Percentiles rank a stretch among this genome's conserved stretches.
Evolutionary conservation across 2,329 filamentous ascomycete genomes (phyloP).

Genomic region (Camillea tinctor): DNA sequence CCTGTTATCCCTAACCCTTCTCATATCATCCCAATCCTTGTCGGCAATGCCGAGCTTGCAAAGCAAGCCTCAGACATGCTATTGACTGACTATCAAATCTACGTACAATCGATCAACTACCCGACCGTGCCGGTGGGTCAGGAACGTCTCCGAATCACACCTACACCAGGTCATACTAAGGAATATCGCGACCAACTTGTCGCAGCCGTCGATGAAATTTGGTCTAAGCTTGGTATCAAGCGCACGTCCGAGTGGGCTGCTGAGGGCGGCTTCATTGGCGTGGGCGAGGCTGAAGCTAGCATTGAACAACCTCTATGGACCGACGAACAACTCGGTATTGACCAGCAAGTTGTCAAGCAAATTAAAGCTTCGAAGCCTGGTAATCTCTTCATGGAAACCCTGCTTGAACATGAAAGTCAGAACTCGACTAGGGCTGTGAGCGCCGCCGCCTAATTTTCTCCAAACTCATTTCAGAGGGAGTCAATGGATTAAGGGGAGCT

Average conservation of each 20-base stretch:
- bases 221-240: slow-evolving; percentile 85
- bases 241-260: slow-evolving; percentile 89
- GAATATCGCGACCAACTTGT: slow-evolving; percentile 85
- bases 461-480: slow-evolving; percentile 6
- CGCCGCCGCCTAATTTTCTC: slow-evolving; percentile 32
- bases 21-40: slow-evolving; percentile 91
- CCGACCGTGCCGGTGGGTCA: slow-evolving; percentile 97
- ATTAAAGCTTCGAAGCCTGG: slow-evolving; percentile 48
- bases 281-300: slow-evolving; percentile 68
- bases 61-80: slow-evolving; percentile 92
- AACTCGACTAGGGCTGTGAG: slow-evolving; percentile 29
- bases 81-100: slow-evolving; percentile 85
- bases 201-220: slow-evolving; percentile 80
- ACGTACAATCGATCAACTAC: slow-evolving; percentile 99
- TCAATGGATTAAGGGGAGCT: slow-evolving; percentile 27
- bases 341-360: slow-evolving; percentile 58
- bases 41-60: slow-evolving; percentile 89
- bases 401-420: slow-evolving; percentile 54
- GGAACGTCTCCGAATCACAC: slow-evolving; percentile 92
- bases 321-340: slow-evolving; percentile 79
- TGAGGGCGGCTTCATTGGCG: slow-evolving; percentile 90
- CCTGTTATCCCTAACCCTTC: slow-evolving; percentile 97
- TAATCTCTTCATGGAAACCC: slow-evolving; percentile 52
- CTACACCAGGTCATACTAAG: slow-evolving; percentile 86
- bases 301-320: slow-evolving; percentile 82